Base-by-base conservation (phyloP, 1,284 basidiomycete species). In the Ustilago vetiveriae region DNA sequence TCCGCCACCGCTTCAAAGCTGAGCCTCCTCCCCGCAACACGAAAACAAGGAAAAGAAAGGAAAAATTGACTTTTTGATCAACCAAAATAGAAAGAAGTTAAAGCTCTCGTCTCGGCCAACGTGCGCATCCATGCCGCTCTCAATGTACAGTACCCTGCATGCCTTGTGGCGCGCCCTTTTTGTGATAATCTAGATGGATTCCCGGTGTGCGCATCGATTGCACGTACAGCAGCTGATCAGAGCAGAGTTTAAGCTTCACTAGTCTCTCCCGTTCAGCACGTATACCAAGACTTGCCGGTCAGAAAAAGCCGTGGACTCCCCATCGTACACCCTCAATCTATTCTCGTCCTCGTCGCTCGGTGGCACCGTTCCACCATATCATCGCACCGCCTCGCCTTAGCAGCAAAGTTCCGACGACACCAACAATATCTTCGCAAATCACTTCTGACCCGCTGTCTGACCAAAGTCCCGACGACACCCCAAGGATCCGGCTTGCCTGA, bases 1-100 rank as follows among this genome's bases (percentile, higher is more conserved):
- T 36, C 37, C 42, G 48, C 59, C 59, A 63, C 52, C 47, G 48
- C 53, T 26, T 10, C 22, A 24, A n/a, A 10, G 24, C 45, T 30
- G 16, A 23, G 43, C 33, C 21, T 29, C n/a, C 17, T 16, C 47
- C 47, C 38, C 47, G 38, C 47, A 49, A 30, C 24, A 32, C 29
- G 32, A 45, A 36, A 23, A 33, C 8, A 16, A 10, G 14, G 10
- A 35, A 17, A 8, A 45, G 33, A 23, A 33, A 33, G 23, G 21
- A 44, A 35, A 30, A 43, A 19, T 43, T 30, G 22, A 9, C 43
- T 26, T 36, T 16, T 36, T 22, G n/a, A n/a, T 24, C n/a, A 14
- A 22, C 44, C 23, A 38, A 22, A n/a, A 40, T 16, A 36, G 8
- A 37, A 14, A 37, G 17, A 35, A 11, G n/a, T n/a, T n/a, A n/a